phyloP scores from a whole-genome alignment of 2,329 filamentous ascomycete species.

The Xylaria sp. region DNA sequence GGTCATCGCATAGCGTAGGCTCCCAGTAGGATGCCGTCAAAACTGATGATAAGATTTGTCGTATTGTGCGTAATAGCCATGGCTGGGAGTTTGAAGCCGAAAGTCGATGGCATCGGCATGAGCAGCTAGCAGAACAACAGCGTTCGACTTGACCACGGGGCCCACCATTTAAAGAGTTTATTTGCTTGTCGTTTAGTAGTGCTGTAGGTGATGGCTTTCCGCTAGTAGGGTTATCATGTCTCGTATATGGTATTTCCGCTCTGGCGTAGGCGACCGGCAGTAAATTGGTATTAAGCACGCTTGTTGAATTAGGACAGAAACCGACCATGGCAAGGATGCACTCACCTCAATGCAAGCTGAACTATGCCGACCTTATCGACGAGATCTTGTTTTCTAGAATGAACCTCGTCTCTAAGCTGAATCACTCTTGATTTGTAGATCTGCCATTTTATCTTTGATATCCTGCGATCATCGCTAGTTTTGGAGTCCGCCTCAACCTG shows the following conservation, averaged over 20 bases:
- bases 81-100: background rate
- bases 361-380: conserved; percentile 29
- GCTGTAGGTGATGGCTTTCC: background rate
- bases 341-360: conserved; percentile 16
- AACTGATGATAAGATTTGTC: background rate
- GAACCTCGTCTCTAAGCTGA: conserved; percentile 13
- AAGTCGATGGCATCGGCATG: conserved; percentile 14
- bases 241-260: background rate
- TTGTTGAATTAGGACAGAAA: background rate
- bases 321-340: background rate
- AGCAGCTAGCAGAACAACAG: background rate
- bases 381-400: conserved; percentile 15
- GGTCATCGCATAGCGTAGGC: conserved; percentile 3
- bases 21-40: background rate
- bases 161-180: too few relatives aligned
- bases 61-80: background rate
- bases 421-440: conserved; percentile 9
- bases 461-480: background rate
- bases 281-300: conserved; percentile 4
- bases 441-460: conserved; percentile 27
- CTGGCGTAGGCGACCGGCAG: background rate
- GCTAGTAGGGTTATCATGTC: background rate
- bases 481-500: conserved; percentile 2
- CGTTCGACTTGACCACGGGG: background rate
- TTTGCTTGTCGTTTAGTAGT: background rate